Evolutionary conservation across 495 filamentous ascomycete genomes (phyloP).

Genomic region (Endocarpon pusillum): DNA sequence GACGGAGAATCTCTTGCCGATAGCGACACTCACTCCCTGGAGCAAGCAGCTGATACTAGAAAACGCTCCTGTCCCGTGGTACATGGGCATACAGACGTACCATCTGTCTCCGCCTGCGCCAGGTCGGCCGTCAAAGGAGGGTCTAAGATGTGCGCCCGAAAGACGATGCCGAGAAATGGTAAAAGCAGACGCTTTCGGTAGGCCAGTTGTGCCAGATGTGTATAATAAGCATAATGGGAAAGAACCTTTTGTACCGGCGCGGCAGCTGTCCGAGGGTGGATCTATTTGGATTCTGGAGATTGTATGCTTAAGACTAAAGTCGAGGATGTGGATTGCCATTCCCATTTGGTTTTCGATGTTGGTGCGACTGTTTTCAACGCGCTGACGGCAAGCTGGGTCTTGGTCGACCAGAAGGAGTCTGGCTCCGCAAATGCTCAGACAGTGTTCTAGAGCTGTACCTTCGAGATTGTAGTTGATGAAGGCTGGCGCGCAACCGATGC

Average conservation of each 20-base stretch:
- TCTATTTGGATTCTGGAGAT: constrained; percentile 30
- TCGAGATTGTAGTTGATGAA: constrained; percentile 59
- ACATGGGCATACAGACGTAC: constrained; percentile 69
- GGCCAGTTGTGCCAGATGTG: constrained; percentile 52
- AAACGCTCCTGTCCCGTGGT: constrained; percentile 58
- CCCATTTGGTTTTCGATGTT: constrained; percentile 33
- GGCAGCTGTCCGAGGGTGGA: constrained; percentile 31
- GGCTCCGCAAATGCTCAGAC: constrained; percentile 40
- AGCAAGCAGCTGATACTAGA: constrained; percentile 34
- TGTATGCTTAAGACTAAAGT: constrained; percentile 25
- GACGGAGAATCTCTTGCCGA: constrained; percentile 54
- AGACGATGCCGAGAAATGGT: constrained; percentile 24
- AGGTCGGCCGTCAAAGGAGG: constrained; percentile 14
- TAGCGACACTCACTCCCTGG: constrained; percentile 41
- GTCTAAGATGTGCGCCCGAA: constrained; percentile 3
- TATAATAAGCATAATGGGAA: constrained; percentile 48
- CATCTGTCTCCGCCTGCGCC: constrained; percentile 39
- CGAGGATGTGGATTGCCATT: constrained; percentile 35
- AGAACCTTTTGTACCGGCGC: constrained; percentile 25
- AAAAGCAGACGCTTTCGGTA: constrained; percentile 44
- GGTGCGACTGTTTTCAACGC: constrained; percentile 35
- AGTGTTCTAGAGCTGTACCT: constrained; percentile 51
- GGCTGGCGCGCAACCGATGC: constrained; percentile 48
- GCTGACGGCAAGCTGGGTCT: constrained; percentile 30
- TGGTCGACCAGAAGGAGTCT: constrained; percentile 50